A percentile compares a stretch with the other conserved stretches of the same genome.
These are phyloP conservation scores for Thozetella sp. DNA, from an alignment of 495 filamentous ascomycete species.

Conservation along the genomic window DNA sequence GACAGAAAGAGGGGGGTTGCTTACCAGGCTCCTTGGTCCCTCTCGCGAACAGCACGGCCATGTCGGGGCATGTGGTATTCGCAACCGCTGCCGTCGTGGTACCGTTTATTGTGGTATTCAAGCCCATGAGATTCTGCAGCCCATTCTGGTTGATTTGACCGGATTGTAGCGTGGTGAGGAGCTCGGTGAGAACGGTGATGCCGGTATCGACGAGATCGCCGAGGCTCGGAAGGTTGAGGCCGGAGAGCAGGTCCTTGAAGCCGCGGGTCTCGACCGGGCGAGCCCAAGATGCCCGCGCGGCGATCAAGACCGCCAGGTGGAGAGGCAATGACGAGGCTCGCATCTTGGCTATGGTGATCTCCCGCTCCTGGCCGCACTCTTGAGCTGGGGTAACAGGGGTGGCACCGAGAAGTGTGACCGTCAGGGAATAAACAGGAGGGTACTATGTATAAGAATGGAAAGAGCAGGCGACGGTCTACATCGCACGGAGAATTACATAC, in stretches of 20 bases:
- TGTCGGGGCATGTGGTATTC: not conserved
- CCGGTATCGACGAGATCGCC: not conserved
- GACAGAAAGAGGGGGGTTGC: not conserved
- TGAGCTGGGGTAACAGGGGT: not conserved
- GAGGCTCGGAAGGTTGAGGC: not conserved
- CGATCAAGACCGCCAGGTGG: not conserved
- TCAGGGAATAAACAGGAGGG: not conserved
- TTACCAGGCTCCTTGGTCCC: not conserved
- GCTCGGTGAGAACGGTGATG: not conserved
- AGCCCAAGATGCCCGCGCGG: not conserved
- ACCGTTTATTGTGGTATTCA: not conserved
- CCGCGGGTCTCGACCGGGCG: not conserved
- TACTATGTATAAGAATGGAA: not conserved
- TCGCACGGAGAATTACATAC: not conserved
- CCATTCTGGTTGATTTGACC: not conserved
- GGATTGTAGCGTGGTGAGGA: not conserved
- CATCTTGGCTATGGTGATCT: not conserved
- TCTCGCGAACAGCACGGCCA: constrained; percentile 1
- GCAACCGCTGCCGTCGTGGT: not conserved
- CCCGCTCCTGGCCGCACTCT: too few relatives aligned
- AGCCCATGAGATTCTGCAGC: not conserved
- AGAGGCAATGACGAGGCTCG: not conserved
- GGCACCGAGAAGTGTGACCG: not conserved
- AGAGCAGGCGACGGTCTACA: not conserved
- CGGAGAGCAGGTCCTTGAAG: not conserved